These are phyloP conservation scores for Colletotrichum orbiculare DNA, from an alignment of 2,329 filamentous ascomycete species.

Conservation along the genomic window DNA sequence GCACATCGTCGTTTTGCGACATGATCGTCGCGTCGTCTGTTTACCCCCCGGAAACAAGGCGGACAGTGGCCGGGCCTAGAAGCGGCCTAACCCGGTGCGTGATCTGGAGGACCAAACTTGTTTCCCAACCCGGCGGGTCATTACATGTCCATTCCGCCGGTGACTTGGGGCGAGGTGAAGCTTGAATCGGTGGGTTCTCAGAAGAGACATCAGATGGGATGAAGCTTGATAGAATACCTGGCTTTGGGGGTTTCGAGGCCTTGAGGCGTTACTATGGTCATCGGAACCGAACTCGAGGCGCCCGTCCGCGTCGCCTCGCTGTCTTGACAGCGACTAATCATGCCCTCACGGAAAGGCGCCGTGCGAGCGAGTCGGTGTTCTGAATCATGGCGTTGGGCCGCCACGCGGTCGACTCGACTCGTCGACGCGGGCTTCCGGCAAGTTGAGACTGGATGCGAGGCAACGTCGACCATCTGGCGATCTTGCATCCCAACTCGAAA, in stretches of 20 bases:
- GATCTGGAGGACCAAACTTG: background rate
- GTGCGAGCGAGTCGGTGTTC: background rate
- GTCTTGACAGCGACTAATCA: conserved; percentile 19
- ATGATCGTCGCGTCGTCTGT: background rate
- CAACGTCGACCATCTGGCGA: too few relatives aligned
- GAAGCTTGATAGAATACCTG: background rate
- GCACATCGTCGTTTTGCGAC: conserved; percentile 1
- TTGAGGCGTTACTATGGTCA: background rate
- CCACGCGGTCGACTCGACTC: background rate
- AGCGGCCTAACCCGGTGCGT: background rate
- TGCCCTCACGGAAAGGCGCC: background rate
- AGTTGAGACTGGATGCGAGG: conserved; percentile 11
- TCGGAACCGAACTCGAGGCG: background rate
- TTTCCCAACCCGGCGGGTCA: background rate
- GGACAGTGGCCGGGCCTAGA: background rate
- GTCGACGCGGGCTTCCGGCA: background rate
- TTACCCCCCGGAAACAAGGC: conserved; percentile 4
- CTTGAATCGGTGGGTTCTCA: background rate
- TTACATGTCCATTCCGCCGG: background rate
- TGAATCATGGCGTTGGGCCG: too few relatives aligned
- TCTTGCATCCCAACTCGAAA: background rate
- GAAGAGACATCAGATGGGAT: background rate
- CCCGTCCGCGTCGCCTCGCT: background rate
- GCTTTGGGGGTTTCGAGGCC: too few relatives aligned
- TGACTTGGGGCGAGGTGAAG: background rate